Evolutionary conservation across 768 basidiomycete species (phyloP), one percentile per base, ranked within the genome.

Genomic region (Podaxis sp.): DNA sequence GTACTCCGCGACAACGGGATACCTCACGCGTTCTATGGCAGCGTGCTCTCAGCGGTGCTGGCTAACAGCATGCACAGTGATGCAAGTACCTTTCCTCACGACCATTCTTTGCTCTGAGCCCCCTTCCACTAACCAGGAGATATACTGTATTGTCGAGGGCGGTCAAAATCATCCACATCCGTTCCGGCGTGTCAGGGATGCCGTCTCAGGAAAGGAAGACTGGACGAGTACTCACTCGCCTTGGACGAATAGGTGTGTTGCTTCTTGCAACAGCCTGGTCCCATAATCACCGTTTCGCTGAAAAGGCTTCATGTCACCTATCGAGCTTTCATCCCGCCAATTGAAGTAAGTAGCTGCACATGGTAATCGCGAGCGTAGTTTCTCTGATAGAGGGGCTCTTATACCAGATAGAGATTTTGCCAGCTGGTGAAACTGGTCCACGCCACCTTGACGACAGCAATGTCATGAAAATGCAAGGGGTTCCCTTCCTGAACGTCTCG

Each of bases 11-110:
- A 79, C 38, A 76, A 79, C 40, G 77, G 77, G 62, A 84, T 93
- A 57, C 85, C 89, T 9, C 92, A 94, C 69, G 93, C 91, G 33
- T 93, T 94, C 74, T 82, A 94, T 68, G 92, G 92, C 12, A 88
- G 82, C 68, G 74, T 92, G 62, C 75, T 92, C 66, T 85, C 86
- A 36, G 88, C 92, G 25, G 76, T 88, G 38, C 80, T 94, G 53
- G 82, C 89, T 41, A 86, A 86, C 67, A 81, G 75, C 67, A 78
- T 86, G 47, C 83, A 86, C 47, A 80, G 86, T 65, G 87, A 93
- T 71, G 92, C 88, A 69, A 62, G 85, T 80, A 57, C 61, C 59
- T 60, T 15, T 46, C 36, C 62, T 38, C 61, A 50, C 15, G 24
- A 58, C 19, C 4, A 49, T 38, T 55, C 47, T 47, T 38, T 33